Base-by-base conservation (phyloP, 1,284 basidiomycete genomes). In the Schizophyllum commune region DNA sequence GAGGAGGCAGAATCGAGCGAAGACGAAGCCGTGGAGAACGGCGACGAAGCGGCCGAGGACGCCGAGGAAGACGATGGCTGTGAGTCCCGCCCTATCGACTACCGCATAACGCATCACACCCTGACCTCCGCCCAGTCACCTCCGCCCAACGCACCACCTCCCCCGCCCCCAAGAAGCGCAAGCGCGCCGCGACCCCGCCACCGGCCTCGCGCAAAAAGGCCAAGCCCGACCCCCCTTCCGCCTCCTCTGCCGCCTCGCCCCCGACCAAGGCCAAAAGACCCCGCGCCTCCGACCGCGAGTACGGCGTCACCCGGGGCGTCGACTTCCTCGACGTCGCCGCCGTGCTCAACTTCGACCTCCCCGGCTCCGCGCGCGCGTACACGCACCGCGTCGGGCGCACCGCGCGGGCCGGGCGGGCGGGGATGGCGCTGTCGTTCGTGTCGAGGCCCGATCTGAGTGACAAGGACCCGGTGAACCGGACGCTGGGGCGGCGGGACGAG, bases 301-400 rank as follows among this genome's bases (percentile, higher is more conserved):
- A 96, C 69, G 95, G 96, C 53, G 92, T 98, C 58, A 95, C 94
- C 1, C 91, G 97, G 54, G 97, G 97, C 1, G 88, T 99, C 65
- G 97, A 99, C 76, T 99, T 99, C 73, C 83, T 98, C 68, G 91
- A 97, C 68, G 97, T 99, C 55, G 89, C 96, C 1, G 98, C 96
- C 68, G 97, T 99, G 7, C 85, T 99, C 75, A 99, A 99, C 78
- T 99, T 99, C 75, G 97, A 99, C 74, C 83, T 99, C 7, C 97
- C 97, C 0, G 81, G 86, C 2, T 90, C 93, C 0, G 82, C 92
- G 2, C 88, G 88, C n/a, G 84, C 94, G 1, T 99, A 99, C 74
- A 96, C 92, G 1, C 97, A 99, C 73, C 91, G 97, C 56, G 91
- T 99, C 13, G 97, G 97, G 5, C 88, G 96, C 21, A 99, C 96